Base-by-base conservation (phyloP, 257 asterid species). In the Nyctanthes arbortristis region DNA sequence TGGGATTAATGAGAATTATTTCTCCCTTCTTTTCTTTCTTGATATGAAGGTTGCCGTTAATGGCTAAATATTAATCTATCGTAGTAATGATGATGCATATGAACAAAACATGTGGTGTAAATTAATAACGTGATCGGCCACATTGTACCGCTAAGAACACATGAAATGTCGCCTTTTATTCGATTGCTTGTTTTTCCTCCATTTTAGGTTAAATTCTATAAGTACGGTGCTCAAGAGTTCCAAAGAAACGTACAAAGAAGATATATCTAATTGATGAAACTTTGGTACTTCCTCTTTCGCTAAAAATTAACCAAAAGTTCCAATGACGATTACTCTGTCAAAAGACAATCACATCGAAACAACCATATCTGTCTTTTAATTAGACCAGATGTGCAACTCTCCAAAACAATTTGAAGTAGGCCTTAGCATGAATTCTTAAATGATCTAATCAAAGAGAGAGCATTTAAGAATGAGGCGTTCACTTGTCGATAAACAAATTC, bases 61-160 rank as follows among this genome's bases (percentile, higher is more conserved):
- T 55, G 16, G 12, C 31, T 30, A n/a, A n/a, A n/a, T n/a, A 64
- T 20, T 65, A 7, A 29, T 39, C 7, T 56, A 62, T 35, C 27
- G 67, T 70, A 67, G 67, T 24, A 45, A 22, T 33, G 14, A 55
- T 45, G 37, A 55, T 11, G 60, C 28, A 25, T 14, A 36, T 20
- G 39, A 65, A 66, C 39, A 70, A 22, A 60, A 32, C 80, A 79
- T 71, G 77, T 74, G 73, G 59, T 31, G 30, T 54, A 57, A 47
- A 58, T 62, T 67, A 70, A 65, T 69, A 75, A 71, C 75, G 74
- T 70, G 63, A 31, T 72, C 60, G 70, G 70, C 68, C 56, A 1
- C 57, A 16, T 24, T 54, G 24, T 77, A 65, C 47, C n/a, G 55
- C 22, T 49, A 31, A 30, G 67, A 67, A 73, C 73, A 75, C 63